Base-by-base conservation (phyloP, 306 rosid species). In the Fragaria ananassa region DNA sequence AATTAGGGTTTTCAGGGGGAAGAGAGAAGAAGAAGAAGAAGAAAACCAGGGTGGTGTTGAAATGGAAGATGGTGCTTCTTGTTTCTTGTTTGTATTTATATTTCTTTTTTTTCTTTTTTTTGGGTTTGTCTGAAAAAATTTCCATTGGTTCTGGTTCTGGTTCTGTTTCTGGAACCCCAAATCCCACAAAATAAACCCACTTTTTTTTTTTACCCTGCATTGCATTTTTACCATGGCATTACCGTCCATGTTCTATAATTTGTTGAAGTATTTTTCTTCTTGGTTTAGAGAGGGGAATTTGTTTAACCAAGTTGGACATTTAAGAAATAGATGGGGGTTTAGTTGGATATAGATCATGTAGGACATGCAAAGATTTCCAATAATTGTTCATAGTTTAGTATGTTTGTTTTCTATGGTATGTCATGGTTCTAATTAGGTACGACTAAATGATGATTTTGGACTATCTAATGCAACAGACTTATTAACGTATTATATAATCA, bases 1-100 rank as follows among this genome's bases (percentile, higher is more conserved):
- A 77, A 83, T 85, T 92, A 92, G 97, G 97, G 96, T 90, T 92
- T 92, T 90, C 75, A 65, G 61, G 81, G 42, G 11, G 41, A 21
- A 27, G 60, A n/a, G 41, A 72, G 49, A 56, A 81, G 82, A 78
- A 86, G 83, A 19, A 17, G 41, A 21, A 27, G 60, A n/a, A 72
- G 49, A 56, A 46, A 74, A 45, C 29, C 46, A 61, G 50, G 79
- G 37, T 76, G 79, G 71, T 50, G 72, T 35, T 15, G 42, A 50
- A 64, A 76, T 76, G 79, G 71, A 65, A 50, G 63, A 31, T 46
- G 70, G 37, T 46, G 71, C 35, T 47, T 44, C 35, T 75, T 21
- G 19, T 39, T 11, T 61, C 4, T 29, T 31, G 44, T 25, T 23
- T 19, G 6, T 69, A 69, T 69, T 42, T 69, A 45, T 68, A 68